phyloP scores from a whole-genome alignment of 345 rosid species.

The Pistacia atlantica region DNA sequence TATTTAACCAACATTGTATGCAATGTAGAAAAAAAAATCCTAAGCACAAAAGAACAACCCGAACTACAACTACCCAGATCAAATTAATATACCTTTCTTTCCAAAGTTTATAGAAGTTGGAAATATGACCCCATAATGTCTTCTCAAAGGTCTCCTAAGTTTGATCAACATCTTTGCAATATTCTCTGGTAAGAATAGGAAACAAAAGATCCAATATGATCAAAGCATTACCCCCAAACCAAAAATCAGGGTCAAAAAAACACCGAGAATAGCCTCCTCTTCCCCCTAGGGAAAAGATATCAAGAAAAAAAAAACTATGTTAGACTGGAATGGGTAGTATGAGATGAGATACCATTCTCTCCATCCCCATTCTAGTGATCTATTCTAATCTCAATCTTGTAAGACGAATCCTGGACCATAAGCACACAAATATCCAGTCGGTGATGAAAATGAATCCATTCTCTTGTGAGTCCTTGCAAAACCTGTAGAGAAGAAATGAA shows the following conservation, averaged over 20 bases:
- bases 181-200: conserved; percentile 59
- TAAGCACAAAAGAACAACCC: conserved; percentile 16
- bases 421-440: no score
- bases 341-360: neutral
- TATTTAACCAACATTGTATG: neutral
- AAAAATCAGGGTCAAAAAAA: conserved; percentile 3
- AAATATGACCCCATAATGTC: conserved; percentile 85
- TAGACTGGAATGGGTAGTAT: neutral
- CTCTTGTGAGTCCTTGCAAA: no score
- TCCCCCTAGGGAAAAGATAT: no score
- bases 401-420: no score
- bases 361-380: neutral
- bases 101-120: conserved; percentile 82
- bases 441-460: no score
- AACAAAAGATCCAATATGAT: conserved; percentile 18
- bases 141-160: conserved; percentile 98
- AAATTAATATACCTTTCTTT: conserved; percentile 77
- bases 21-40: neutral
- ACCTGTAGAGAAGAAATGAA: no score
- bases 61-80: neutral
- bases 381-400: no score
- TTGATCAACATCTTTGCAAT: conserved; percentile 95
- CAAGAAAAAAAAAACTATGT: no score
- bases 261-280: neutral
- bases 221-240: conserved; percentile 17